phyloP scores from a whole-genome alignment of 257 asterid genomes.

The Solanum tacnaense region DNA sequence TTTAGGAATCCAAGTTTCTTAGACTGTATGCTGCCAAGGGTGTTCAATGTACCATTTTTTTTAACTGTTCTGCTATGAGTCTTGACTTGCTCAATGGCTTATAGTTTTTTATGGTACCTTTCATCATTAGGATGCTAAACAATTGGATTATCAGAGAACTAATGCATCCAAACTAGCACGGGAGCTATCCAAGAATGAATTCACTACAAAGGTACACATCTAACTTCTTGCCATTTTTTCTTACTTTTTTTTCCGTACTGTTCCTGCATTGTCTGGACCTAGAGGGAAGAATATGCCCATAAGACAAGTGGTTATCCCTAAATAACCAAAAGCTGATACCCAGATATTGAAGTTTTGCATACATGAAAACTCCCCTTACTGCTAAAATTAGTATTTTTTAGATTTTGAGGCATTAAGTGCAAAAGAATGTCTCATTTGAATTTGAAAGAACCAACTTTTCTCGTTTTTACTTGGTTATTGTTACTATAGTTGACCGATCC shows the following conservation, averaged over 20 bases:
- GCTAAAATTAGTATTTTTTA: neutral
- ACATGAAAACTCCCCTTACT: neutral
- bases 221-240: neutral
- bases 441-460: neutral
- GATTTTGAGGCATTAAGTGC: neutral
- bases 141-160: conserved; percentile 6
- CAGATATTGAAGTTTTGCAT: neutral
- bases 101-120: neutral
- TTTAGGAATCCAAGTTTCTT: neutral
- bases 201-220: conserved; percentile 18
- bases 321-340: neutral
- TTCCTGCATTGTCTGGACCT: neutral
- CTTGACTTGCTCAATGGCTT: neutral
- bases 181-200: conserved; percentile 19
- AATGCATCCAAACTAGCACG: neutral
- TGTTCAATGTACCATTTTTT: neutral
- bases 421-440: neutral
- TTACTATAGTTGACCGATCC: neutral
- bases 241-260: neutral
- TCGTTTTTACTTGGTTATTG: neutral
- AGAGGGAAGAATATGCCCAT: neutral
- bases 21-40: neutral
- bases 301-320: neutral
- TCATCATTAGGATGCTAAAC: conserved; percentile 17
- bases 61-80: neutral